Base-by-base conservation (phyloP, 2,329 filamentous ascomycete species). In the Teratosphaeria nubilosa region DNA sequence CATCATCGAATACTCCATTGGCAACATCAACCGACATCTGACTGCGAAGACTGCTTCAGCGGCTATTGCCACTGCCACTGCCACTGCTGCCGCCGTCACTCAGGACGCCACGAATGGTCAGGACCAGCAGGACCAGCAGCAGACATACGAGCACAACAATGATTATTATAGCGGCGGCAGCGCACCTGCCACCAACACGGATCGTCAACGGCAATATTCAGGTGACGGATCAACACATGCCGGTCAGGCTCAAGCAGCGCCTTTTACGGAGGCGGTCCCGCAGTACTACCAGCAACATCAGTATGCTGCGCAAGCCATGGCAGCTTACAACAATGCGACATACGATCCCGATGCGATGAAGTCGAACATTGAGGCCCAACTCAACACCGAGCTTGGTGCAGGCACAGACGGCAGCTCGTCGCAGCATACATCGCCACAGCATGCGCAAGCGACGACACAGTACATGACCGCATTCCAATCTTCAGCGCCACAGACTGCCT, bases 1-100 rank as follows among this genome's bases (percentile, higher is more conserved):
- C 16, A 78, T 83, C 25, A 74, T 80, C 7, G 75, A 79, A 54
- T 72, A 75, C 31, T 77, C 77, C 2, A 68, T 82, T 2, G 68
- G 66, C n/a, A 74, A 75, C 24, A 74, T 83, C 57, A 76, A 72
- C 57, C 74, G 75, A 22, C 76, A 71, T 64, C 71, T 76, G 48
- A 71, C 71, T 51, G 75, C 72, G 60, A 74, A 72, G 54, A 75
- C 69, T 1, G 70, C 67, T 32, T 68, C 72, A n/a, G 74, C 76
- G 34, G 75, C 75, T 14, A 70, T 75, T 3, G 74, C 74, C 45
- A 37, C 48, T 20, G 74, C 74, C 45, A 37, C 48, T 20, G 50
- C 53, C 27, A 30, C 27, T 4, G 50, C 53, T 32, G 25, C 52
- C 30, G 52, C 32, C 4, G 48, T 56, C 7, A 11, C 55, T 14